Conservation (phyloP, 805 yeast genomes). For the Pichia pseudocactophila region DNA sequence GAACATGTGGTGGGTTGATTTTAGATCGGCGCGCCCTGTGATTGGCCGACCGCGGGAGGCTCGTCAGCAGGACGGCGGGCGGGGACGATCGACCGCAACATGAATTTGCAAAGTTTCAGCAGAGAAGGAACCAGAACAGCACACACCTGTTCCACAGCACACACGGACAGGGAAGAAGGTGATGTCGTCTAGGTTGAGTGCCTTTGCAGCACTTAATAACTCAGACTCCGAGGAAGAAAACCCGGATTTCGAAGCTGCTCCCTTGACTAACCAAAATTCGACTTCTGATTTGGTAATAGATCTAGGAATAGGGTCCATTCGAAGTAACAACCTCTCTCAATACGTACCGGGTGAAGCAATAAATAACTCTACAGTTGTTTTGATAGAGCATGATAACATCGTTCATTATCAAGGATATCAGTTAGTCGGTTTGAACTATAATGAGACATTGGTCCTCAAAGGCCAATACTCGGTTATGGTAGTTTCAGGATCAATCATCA, state of each 20-base stretch:
- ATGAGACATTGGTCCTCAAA: constrained; percentile 31
- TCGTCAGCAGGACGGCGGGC: no score
- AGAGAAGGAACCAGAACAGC: no score
- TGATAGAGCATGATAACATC: constrained; percentile 30
- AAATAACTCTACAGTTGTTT: constrained; percentile 30
- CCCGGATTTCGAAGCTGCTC: neutral
- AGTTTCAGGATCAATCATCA: constrained; percentile 37
- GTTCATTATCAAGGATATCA: constrained; percentile 21
- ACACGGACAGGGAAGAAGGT: neutral
- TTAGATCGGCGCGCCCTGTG: no score
- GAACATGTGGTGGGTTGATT: no score
- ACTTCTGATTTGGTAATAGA: neutral
- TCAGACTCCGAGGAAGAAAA: constrained; percentile 9
- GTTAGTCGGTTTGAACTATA: neutral
- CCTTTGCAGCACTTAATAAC: constrained; percentile 27
- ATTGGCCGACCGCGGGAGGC: no score
- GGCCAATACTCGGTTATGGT: constrained; percentile 40
- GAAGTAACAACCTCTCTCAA: neutral
- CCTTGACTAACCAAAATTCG: neutral
- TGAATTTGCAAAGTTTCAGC: no score
- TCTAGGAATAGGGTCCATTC: neutral
- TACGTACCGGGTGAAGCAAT: constrained; percentile 6
- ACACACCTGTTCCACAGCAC: neutral
- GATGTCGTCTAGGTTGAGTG: constrained; percentile 18
- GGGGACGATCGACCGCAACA: no score